A percentile compares a stretch with the other conserved stretches of the same genome.
These are phyloP conservation scores for Lodderomyces metapsilosis DNA, from an alignment of 1,139 yeast genomes.

Conservation along the genomic window DNA sequence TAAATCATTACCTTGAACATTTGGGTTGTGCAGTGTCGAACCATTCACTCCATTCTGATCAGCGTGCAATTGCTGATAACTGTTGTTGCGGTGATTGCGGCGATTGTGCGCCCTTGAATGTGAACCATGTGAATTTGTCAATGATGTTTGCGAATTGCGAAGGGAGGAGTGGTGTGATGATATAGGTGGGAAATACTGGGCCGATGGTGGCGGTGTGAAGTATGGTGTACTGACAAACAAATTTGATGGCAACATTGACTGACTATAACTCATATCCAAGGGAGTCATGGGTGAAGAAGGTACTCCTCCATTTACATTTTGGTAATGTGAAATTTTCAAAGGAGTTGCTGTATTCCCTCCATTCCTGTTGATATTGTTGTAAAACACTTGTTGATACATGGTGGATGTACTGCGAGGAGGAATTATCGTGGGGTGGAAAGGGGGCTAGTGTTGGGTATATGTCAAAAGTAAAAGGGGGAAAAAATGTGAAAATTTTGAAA, in stretches of 20 bases:
- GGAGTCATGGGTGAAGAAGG: constrained; percentile 33
- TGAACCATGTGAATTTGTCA: constrained; percentile 10
- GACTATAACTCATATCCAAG: constrained; percentile 52
- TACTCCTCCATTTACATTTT: not conserved
- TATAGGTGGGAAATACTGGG: constrained; percentile 8
- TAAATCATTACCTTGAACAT: not conserved
- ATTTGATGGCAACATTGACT: constrained; percentile 71
- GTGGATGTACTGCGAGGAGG: too few species aligned
- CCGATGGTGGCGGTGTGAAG: constrained; percentile 35
- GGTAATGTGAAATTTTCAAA: constrained; percentile 8
- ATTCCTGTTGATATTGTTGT: constrained; percentile 9
- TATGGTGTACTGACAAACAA: constrained; percentile 67
- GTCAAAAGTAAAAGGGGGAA: too few species aligned
- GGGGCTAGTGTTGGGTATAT: too few species aligned
- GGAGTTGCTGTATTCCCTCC: constrained; percentile 11
- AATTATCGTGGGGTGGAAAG: too few species aligned
- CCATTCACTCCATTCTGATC: not conserved
- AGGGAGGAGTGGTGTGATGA: constrained; percentile 3
- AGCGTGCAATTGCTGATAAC: not conserved
- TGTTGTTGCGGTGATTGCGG: not conserved
- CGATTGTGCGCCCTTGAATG: constrained; percentile 3
- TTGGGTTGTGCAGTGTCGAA: not conserved
- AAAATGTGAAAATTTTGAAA: too few species aligned
- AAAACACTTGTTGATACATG: constrained; percentile 13
- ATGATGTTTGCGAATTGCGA: constrained; percentile 9